A percentile compares a stretch with the other conserved stretches of the same genome.
Evolutionary conservation across 345 rosid genomes (phyloP).

Genomic region (Isatis tinctoria): DNA sequence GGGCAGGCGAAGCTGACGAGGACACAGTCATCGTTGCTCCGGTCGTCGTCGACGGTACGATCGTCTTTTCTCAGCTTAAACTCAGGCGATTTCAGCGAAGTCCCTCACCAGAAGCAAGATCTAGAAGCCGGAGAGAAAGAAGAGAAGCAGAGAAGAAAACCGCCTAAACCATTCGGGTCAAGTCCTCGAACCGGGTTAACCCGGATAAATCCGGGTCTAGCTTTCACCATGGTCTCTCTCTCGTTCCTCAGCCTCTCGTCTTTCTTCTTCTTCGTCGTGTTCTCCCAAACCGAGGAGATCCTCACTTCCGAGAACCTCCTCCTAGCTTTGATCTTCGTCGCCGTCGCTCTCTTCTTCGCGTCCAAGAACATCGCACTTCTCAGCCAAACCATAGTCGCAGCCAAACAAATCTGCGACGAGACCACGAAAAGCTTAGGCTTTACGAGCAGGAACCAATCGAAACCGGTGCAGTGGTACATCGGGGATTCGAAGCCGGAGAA

Average conservation of each 20-base stretch:
- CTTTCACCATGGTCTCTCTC: slow-evolving; percentile 55
- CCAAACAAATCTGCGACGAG: slow-evolving; percentile 48
- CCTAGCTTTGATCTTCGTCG: slow-evolving; percentile 64
- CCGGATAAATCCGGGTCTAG: slow-evolving; percentile 53
- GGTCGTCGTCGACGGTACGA: slow-evolving; percentile 74
- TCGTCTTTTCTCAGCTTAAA: slow-evolving; percentile 77
- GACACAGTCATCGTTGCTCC: slow-evolving; percentile 78
- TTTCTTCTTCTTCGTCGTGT: slow-evolving; percentile 52
- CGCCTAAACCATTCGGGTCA: slow-evolving; percentile 42
- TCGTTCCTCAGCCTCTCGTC: slow-evolving; percentile 45
- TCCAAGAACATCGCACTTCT: slow-evolving; percentile 61
- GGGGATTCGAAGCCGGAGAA: slow-evolving; percentile 37
- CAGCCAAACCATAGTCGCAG: slow-evolving; percentile 35
- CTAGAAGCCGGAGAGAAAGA: slow-evolving; percentile 39
- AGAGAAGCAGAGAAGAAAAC: slow-evolving; percentile 37
- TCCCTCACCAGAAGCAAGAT: slow-evolving; percentile 16
- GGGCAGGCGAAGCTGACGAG: slow-evolving; percentile 70
- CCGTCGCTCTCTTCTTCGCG: slow-evolving; percentile 75
- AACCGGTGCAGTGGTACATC: slow-evolving; percentile 79
- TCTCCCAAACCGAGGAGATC: slow-evolving; percentile 55
- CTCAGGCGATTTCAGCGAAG: slow-evolving; percentile 41
- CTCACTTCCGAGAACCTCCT: slow-evolving; percentile 76
- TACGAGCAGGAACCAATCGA: slow-evolving; percentile 32
- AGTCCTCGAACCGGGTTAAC: slow-evolving; percentile 42
- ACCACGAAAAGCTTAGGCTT: slow-evolving; percentile 37